Percentiles rank a stretch among this genome's conserved stretches.
Conservation (phyloP, 2,329 filamentous ascomycete genomes). For the Calcarisporium arbuscula region DNA sequence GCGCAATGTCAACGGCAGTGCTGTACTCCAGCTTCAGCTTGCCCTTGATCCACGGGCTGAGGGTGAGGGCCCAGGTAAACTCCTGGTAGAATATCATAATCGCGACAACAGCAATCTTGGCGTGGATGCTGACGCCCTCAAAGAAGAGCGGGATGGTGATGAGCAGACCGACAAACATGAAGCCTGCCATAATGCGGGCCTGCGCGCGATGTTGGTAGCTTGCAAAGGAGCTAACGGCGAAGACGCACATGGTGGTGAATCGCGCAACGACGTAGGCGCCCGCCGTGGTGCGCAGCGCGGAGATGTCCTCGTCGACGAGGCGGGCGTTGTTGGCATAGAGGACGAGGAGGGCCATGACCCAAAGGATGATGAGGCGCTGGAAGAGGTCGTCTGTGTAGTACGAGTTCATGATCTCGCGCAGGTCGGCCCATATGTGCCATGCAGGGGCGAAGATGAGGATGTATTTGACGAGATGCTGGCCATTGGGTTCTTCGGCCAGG, state of each 20-base stretch:
- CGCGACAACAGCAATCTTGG: conserved; percentile 35
- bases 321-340: conserved; percentile 43
- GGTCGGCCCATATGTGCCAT: conserved; percentile 44
- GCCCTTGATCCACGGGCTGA: conserved; percentile 37
- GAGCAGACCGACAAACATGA: conserved; percentile 34
- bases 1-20: conserved; percentile 42
- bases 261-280: conserved; percentile 41
- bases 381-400: conserved; percentile 45
- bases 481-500: conserved; percentile 37
- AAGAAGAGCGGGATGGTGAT: conserved; percentile 38
- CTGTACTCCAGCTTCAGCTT: conserved; percentile 36
- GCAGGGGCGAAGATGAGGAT: conserved; percentile 41
- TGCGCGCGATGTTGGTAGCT: conserved; percentile 41
- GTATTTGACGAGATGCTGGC: conserved; percentile 38
- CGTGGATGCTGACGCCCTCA: conserved; percentile 30
- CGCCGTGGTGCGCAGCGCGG: conserved; percentile 36
- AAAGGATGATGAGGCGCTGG: conserved; percentile 41
- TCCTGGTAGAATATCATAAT: conserved; percentile 37
- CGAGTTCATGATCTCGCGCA: conserved; percentile 45
- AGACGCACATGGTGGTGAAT: conserved; percentile 31
- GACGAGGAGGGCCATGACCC: conserved; percentile 43
- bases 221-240: conserved; percentile 36
- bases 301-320: conserved; percentile 33
- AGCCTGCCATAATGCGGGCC: conserved; percentile 34
- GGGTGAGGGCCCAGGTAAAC: conserved; percentile 34